Evolutionary conservation across 2,329 filamentous ascomycete genomes (phyloP).

Genomic region (Teratosphaeria viscida): DNA sequence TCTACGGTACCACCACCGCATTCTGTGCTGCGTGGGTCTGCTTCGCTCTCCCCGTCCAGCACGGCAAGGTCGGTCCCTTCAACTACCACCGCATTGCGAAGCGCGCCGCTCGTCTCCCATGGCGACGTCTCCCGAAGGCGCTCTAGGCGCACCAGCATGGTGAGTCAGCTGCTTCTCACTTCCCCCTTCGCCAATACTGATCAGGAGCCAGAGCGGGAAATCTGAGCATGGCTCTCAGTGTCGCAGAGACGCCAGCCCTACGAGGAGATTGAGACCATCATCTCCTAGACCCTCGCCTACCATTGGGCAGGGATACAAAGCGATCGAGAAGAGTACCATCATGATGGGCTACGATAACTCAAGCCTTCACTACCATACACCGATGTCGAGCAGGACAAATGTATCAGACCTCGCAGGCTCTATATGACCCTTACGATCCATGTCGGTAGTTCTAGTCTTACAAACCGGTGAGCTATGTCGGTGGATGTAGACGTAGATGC

Average conservation of each 20-base stretch:
- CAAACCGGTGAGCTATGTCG: too few relatives aligned
- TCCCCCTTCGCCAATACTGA: neutral
- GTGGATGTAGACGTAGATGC: too few relatives aligned
- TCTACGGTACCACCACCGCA: slow-evolving; percentile 22
- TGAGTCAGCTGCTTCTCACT: neutral
- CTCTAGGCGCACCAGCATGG: slow-evolving; percentile 8
- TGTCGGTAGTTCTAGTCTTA: too few relatives aligned
- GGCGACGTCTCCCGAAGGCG: slow-evolving; percentile 21
- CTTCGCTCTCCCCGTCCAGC: slow-evolving; percentile 20
- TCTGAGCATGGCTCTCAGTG: neutral
- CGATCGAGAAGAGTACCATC: neutral
- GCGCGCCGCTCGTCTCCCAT: slow-evolving; percentile 18
- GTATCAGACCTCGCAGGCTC: neutral
- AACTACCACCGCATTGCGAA: slow-evolving; percentile 23
- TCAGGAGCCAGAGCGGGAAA: neutral
- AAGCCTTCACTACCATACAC: neutral
- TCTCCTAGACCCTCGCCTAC: neutral
- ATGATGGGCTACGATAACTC: neutral
- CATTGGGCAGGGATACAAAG: neutral
- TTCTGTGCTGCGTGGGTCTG: slow-evolving; percentile 22
- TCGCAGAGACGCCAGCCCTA: neutral
- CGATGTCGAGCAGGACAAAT: neutral
- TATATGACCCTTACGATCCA: neutral
- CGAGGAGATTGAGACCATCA: neutral
- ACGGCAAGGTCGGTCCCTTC: slow-evolving; percentile 22